A percentile compares a stretch with the other conserved stretches of the same genome.
Conservation (phyloP, 2,329 filamentous ascomycete genomes). For the Colletotrichum plurivorum region DNA sequence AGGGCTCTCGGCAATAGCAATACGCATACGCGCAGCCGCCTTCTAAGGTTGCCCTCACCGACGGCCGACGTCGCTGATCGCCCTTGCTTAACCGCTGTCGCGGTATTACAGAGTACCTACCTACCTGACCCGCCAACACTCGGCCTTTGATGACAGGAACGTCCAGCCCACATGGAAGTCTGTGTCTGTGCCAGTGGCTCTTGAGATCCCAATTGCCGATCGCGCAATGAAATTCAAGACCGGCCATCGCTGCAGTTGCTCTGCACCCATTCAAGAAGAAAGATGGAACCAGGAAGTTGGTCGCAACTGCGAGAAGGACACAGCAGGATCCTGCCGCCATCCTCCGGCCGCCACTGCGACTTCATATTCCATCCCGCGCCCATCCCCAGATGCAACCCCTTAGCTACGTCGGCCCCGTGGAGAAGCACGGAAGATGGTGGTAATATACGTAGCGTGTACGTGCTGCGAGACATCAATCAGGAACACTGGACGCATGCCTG, state of each 20-base stretch:
- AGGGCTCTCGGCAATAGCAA: conserved; percentile 21
- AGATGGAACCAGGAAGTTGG: not conserved
- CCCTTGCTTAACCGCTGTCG: conserved; percentile 14
- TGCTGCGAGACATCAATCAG: conserved; percentile 15
- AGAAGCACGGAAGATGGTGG: conserved; percentile 7
- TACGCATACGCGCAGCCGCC: not conserved
- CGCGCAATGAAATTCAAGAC: too few species aligned
- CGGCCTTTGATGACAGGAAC: conserved; percentile 17
- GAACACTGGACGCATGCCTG: conserved; percentile 17
- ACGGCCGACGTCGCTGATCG: conserved; percentile 14
- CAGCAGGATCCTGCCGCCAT: not conserved
- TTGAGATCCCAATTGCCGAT: too few species aligned
- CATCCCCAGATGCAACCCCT: conserved; percentile 35
- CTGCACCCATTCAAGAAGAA: too few species aligned
- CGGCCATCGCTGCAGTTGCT: too few species aligned
- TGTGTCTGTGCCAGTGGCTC: not conserved
- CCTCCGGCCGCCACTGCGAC: conserved; percentile 1
- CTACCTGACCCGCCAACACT: not conserved
- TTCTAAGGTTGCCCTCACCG: not conserved
- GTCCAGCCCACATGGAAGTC: conserved; percentile 8
- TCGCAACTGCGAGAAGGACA: not conserved
- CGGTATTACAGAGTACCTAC: conserved; percentile 4
- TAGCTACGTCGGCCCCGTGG: conserved; percentile 30
- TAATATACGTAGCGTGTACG: not conserved
- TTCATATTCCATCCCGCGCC: conserved; percentile 18